These are phyloP conservation scores for Spathaspora sp. DNA, from an alignment of 805 yeast genomes.

Conservation along the genomic window DNA sequence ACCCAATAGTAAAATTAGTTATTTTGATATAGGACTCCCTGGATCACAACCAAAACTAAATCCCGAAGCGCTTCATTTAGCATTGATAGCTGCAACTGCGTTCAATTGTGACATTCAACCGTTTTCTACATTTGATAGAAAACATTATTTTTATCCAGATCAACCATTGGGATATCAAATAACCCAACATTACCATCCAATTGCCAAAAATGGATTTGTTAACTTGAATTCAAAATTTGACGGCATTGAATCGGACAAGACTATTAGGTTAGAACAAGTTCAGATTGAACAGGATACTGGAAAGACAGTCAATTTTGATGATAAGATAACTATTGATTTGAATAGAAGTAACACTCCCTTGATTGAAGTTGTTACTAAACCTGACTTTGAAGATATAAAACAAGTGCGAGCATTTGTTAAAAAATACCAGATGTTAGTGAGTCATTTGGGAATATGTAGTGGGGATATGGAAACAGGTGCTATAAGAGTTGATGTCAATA, in stretches of 20 bases:
- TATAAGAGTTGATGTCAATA: slow-evolving; percentile 89
- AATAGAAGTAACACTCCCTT: slow-evolving; percentile 85
- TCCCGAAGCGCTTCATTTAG: slow-evolving; percentile 65
- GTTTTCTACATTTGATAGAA: slow-evolving; percentile 76
- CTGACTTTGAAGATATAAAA: slow-evolving; percentile 67
- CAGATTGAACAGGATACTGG: slow-evolving; percentile 97
- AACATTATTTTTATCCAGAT: slow-evolving; percentile 94
- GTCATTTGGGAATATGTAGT: slow-evolving; percentile 68
- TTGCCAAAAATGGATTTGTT: slow-evolving; percentile 66
- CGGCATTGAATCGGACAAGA: slow-evolving; percentile 41
- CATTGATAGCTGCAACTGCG: slow-evolving; percentile 70
- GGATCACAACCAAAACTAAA: slow-evolving; percentile 88
- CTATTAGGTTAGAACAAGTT: slow-evolving; percentile 67
- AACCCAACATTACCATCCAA: slow-evolving; percentile 82
- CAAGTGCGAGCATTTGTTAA: slow-evolving; percentile 77
- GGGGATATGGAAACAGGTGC: slow-evolving; percentile 96
- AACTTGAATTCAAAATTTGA: slow-evolving; percentile 50
- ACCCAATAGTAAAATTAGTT: slow-evolving; percentile 73
- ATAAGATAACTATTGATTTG: slow-evolving; percentile 57
- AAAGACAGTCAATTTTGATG: slow-evolving; percentile 47
- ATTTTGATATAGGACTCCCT: slow-evolving; percentile 82
- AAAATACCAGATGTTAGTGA: slow-evolving; percentile 70
- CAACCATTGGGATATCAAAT: slow-evolving; percentile 96
- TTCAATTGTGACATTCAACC: slow-evolving; percentile 55
- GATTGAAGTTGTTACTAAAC: slow-evolving; percentile 87